Conservation (phyloP, 2,329 filamentous ascomycete genomes). For the Lasiodiplodia hormozganensis region DNA sequence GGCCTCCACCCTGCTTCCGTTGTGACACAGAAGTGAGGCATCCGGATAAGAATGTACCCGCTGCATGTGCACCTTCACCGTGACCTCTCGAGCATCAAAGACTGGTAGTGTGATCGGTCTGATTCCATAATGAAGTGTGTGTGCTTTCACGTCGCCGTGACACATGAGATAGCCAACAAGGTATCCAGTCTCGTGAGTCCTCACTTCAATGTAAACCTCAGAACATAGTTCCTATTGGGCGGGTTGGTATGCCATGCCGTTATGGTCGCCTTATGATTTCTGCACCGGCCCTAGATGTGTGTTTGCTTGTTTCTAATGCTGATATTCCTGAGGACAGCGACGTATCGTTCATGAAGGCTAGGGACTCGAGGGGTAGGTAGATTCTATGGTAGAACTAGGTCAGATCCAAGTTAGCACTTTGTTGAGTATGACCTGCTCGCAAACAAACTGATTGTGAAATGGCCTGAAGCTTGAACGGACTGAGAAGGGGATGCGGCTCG, state of each 20-base stretch:
- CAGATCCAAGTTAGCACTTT: background rate
- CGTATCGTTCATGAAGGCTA: background rate
- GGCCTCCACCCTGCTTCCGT: background rate
- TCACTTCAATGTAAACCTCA: background rate
- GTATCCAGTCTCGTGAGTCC: background rate
- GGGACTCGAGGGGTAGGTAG: background rate
- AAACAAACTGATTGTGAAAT: background rate
- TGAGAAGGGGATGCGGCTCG: background rate
- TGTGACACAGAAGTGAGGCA: background rate
- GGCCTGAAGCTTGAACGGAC: background rate
- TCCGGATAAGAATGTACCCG: background rate
- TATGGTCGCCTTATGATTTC: background rate
- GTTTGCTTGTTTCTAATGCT: background rate
- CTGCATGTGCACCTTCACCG: background rate
- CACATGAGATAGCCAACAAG: background rate
- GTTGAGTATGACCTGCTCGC: background rate
- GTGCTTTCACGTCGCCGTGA: background rate
- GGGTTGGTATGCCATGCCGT: background rate
- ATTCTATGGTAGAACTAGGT: background rate
- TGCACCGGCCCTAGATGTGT: background rate
- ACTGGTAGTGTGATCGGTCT: background rate
- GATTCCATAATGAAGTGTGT: background rate
- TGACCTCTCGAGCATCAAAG: background rate
- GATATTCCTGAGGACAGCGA: background rate
- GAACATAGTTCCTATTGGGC: background rate